Base-by-base conservation (phyloP, 441 rosid species). In the Geranium incanum region DNA sequence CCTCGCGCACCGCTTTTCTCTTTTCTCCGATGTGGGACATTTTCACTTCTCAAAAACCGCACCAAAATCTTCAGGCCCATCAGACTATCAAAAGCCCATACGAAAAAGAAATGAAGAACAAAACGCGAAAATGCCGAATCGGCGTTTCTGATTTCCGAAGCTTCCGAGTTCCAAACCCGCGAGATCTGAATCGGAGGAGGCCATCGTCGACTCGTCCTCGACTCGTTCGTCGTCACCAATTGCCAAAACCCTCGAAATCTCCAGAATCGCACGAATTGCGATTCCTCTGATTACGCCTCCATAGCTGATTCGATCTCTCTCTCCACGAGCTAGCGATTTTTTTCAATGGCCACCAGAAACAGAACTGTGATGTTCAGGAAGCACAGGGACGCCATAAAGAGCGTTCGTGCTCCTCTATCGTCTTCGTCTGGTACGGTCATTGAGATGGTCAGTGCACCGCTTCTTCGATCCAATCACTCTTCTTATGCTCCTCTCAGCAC, bases 401-500 rank as follows among this genome's bases (percentile, higher is more conserved):
- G 75, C 70, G 70, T 72, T 18, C 50, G 75, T 1, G 70, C 48
- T 18, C 75, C 75, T 18, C 50, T 68, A 0, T 72, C 70, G 3
- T 72, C 70, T 2, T 52, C 60, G 21, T 45, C 71, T 18, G 66
- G 71, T 4, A 68, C 67, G 12, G 71, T 73, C 37, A 73, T 68
- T 43, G 76, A 73, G 59, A 73, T 73, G 76, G 76, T 73, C 15
- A 73, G 76, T 67, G 57, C 71, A 9, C 68, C 76, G 43, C 76
- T 73, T 12, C 41, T 73, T 70, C 55, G 68, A 38, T 43, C 39
- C n/a, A 28, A 41, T 13, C 71, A 68, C 67, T 50, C 60, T 15
- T 79, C 78, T 18, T 72, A 72, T 52, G 76, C 71, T 39, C 69
- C 76, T 74, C 72, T 74, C 68, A 43, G 69, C 36, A 69, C 77